phyloP scores from a whole-genome alignment of 2,329 filamentous ascomycete genomes.

The Cordyceps cicadae region DNA sequence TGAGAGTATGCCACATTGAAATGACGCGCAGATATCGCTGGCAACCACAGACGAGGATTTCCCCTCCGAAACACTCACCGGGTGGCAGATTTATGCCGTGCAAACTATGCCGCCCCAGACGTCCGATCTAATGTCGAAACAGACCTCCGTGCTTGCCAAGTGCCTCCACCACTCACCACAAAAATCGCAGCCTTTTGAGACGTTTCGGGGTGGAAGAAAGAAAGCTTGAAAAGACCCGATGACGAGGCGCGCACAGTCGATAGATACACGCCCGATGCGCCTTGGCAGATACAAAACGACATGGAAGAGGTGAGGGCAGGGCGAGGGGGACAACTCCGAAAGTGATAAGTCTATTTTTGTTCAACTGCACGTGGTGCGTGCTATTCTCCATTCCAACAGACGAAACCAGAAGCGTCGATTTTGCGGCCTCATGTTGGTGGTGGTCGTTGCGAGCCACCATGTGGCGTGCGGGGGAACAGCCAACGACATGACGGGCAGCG shows the following conservation, averaged over 20 bases:
- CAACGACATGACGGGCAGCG: neutral
- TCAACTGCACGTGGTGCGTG: conserved; percentile 3
- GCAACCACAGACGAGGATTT: neutral
- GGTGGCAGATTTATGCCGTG: neutral
- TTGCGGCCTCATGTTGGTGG: neutral
- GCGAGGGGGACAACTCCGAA: neutral
- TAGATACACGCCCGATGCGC: neutral
- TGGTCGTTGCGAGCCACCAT: neutral
- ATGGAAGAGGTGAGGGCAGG: neutral
- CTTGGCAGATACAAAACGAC: neutral
- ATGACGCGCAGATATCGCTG: neutral
- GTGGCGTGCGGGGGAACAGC: neutral
- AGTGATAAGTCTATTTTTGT: neutral
- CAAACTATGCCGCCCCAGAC: neutral
- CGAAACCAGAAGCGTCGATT: neutral
- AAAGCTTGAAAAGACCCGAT: neutral
- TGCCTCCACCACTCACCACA: neutral
- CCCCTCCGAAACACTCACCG: neutral
- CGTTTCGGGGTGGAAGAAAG: neutral
- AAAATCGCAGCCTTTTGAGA: neutral
- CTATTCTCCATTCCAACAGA: neutral
- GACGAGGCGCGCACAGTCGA: neutral
- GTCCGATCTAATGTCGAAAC: neutral
- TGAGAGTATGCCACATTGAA: neutral
- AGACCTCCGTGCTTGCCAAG: neutral